These are phyloP conservation scores for Diphasiastrum complanatum DNA, from an alignment of 83 land plant genomes.

Conservation along the genomic window DNA sequence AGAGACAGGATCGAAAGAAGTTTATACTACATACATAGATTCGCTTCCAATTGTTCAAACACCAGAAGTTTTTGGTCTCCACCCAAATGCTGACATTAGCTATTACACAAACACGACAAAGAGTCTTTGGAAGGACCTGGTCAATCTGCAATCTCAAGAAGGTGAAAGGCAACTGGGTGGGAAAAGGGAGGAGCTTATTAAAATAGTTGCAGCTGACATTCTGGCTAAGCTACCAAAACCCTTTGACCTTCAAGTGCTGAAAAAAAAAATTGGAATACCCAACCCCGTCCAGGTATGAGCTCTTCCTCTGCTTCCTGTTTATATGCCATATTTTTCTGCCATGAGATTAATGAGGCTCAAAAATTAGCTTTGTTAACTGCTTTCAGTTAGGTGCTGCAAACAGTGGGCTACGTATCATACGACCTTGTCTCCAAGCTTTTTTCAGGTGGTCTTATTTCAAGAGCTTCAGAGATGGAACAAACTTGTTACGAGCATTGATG, in stretches of 20 bases:
- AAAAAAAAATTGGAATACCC: constrained; percentile 24
- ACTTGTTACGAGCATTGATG: constrained; percentile 22
- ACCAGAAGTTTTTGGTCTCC: constrained; percentile 39
- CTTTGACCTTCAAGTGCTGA: constrained; percentile 32
- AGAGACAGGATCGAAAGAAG: constrained; percentile 24
- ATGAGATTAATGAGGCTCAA: too few species aligned
- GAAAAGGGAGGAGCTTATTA: constrained; percentile 26
- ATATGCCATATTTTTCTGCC: too few species aligned
- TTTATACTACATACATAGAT: constrained; percentile 29
- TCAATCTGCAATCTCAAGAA: constrained; percentile 28
- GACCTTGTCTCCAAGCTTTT: not conserved
- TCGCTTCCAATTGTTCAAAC: constrained; percentile 37
- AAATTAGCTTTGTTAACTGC: too few species aligned
- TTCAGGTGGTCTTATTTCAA: constrained; percentile 35
- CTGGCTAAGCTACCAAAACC: constrained; percentile 27
- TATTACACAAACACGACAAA: constrained; percentile 38
- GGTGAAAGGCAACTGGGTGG: constrained; percentile 21
- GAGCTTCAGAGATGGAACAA: constrained; percentile 37
- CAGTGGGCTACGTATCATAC: too few species aligned
- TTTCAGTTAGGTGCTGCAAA: too few species aligned
- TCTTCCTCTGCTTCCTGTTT: not conserved
- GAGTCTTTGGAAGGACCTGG: constrained; percentile 32
- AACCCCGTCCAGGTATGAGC: constrained; percentile 31
- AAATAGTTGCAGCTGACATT: constrained; percentile 27
- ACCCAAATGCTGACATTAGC: constrained; percentile 42